phyloP scores from a whole-genome alignment of 2,329 filamentous ascomycete genomes.

The Cladophialophora bantiana region DNA sequence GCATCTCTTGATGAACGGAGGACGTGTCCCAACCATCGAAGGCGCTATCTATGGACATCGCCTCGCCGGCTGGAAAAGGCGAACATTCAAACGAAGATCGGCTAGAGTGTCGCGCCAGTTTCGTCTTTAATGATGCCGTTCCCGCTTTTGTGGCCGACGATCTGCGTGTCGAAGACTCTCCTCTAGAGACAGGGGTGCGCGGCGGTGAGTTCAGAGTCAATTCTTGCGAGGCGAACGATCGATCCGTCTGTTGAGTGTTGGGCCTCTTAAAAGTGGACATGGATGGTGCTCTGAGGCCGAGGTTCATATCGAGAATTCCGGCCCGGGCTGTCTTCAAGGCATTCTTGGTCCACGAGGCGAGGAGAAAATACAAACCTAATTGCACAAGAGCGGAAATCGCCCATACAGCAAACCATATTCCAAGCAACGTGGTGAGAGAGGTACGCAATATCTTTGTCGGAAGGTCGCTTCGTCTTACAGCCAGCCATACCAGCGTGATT shows the following conservation, averaged over 20 bases:
- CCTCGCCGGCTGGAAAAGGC: conserved; percentile 36
- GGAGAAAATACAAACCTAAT: conserved; percentile 30
- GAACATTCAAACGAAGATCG: conserved; percentile 37
- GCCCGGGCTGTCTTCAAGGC: conserved; percentile 28
- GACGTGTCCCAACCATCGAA: conserved; percentile 41
- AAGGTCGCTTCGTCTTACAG: conserved; percentile 27
- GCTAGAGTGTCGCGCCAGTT: conserved; percentile 35
- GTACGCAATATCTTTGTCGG: conserved; percentile 24
- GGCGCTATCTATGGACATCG: conserved; percentile 36
- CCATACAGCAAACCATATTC: conserved; percentile 38
- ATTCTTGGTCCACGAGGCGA: conserved; percentile 33
- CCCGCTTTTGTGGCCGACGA: conserved; percentile 37
- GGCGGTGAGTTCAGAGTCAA: conserved; percentile 39
- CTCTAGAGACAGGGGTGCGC: conserved; percentile 36
- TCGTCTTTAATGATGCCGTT: conserved; percentile 31
- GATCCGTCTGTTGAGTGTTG: conserved; percentile 27
- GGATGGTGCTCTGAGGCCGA: conserved; percentile 33
- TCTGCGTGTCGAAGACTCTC: conserved; percentile 26
- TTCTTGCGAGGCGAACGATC: conserved; percentile 39
- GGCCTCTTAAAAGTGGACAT: conserved; percentile 20
- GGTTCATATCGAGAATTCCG: conserved; percentile 32
- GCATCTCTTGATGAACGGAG: conserved; percentile 38
- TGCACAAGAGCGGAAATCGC: conserved; percentile 27
- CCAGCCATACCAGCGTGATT: conserved; percentile 36
- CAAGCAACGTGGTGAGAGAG: conserved; percentile 28